Evolutionary conservation across 192 early-diverging fungal genomes (phyloP), one percentile per base, ranked within the genome.

Genomic region (Backusella mclennaniae): DNA sequence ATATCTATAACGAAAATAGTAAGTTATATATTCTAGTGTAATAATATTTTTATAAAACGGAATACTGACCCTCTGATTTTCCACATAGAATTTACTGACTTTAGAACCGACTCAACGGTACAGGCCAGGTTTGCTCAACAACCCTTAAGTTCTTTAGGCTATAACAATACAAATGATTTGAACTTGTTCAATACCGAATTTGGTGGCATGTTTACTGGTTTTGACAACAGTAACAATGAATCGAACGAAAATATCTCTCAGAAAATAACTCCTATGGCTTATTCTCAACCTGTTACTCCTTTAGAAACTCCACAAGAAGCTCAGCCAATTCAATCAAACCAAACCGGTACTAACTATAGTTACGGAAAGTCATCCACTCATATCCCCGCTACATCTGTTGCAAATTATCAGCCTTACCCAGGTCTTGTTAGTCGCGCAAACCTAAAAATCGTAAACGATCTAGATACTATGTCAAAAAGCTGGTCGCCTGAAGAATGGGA

Each of bases 401-500:
- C 77, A 3, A 81, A 68, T 67, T 84, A 84, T 63, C 86, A 74
- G 71, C 88, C 90, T 29, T 93, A 93, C 69, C 82, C 87, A 3
- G 87, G 87, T 23, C 78, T 91, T 69, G 80, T 93, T 35, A 93
- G 91, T 84, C 90, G 89, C 77, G 90, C 90, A 39, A 89, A 85
- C 49, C 75, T 93, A 41, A 86, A 90, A 73, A 87, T 93, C 69
- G 83, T 86, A 36, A 91, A 84, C 67, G 88, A 94, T 78, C 82
- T 93, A 35, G 88, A 91, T 36, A 84, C 83, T 71, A 91, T 91
- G 89, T 82, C 87, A 67, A 76, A 87, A 70, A 87, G 87, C 70
- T 94, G 93, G 93, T 75, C 86, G 5, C 77, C 85, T 17, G 88
- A 91, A 42, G 93, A 94, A 78, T 86, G 84, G 75, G 85, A 87